phyloP scores from a whole-genome alignment of 2,329 filamentous ascomycete genomes.

The Aureobasidium pullulans region DNA sequence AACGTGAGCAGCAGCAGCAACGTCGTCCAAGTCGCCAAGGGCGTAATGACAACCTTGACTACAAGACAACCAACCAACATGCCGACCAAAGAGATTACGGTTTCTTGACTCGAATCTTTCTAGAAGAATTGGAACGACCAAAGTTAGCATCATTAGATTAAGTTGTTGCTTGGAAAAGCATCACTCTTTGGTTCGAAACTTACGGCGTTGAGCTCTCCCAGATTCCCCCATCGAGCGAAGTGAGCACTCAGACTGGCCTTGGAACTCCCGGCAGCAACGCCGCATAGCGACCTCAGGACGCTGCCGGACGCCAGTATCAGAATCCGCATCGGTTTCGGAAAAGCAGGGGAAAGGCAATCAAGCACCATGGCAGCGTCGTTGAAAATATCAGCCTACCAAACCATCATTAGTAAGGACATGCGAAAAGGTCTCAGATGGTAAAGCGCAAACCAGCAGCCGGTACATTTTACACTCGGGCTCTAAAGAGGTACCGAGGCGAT shows the following conservation, averaged over 20 bases:
- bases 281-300: slow-evolving; percentile 64
- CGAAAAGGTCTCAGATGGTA: neutral
- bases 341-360: slow-evolving; percentile 71
- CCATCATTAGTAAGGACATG: neutral
- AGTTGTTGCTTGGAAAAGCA: neutral
- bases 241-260: slow-evolving; percentile 89
- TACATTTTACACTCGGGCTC: slow-evolving; percentile 90
- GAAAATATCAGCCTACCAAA: slow-evolving; percentile 62
- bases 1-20: slow-evolving; percentile 65
- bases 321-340: slow-evolving; percentile 54
- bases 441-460: slow-evolving; percentile 51
- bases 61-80: slow-evolving; percentile 80
- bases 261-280: slow-evolving; percentile 80
- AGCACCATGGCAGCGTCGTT: slow-evolving; percentile 81
- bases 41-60: slow-evolving; percentile 66
- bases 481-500: slow-evolving; percentile 71
- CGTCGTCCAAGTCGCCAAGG: slow-evolving; percentile 63
- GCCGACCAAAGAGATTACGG: slow-evolving; percentile 78
- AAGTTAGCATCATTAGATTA: neutral
- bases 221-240: slow-evolving; percentile 78
- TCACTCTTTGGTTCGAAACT: slow-evolving; percentile 24
- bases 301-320: slow-evolving; percentile 53
- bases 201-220: slow-evolving; percentile 84
- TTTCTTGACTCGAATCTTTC: slow-evolving; percentile 93
- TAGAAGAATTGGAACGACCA: slow-evolving; percentile 20